Base-by-base conservation (phyloP, 1,284 basidiomycete species). In the Ceratobasidium sp. region DNA sequence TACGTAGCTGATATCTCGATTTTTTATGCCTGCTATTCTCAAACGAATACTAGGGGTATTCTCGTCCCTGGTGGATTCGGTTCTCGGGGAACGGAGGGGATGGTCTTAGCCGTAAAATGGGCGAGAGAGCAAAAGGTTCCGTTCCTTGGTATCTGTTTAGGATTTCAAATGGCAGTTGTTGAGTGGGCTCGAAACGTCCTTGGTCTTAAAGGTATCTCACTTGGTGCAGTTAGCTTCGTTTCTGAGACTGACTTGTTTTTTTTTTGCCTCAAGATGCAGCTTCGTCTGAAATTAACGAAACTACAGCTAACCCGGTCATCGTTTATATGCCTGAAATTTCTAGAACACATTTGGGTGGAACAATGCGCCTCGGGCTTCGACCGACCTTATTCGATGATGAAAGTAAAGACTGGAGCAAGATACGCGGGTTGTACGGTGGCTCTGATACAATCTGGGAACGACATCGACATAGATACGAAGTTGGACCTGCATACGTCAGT, bases 321-420 rank as follows among this genome's bases (percentile, higher is more conserved):
- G 91, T 99, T 81, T 99, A 97, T 90, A 99, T 99, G 97, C 97
- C 97, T 42, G 97, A 99, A 85, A 95, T 99, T 82, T 98, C 96
- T 62, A 95, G 94, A 84, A 99, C 97, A 7, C 96, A 99, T 81
- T 95, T 99, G 90, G 97, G 97, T 76, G 97, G 97, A 40, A 99
- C 97, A 28, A 99, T 99, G 97, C 93, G 97, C 26, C 90, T 99
- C 17, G 97, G 97, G 28, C 88, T 99, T 69, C 92, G 97, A 26
- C 96, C 98, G 5, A 99, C 97, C 2, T 89, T 98, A 71, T 99
- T 99, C 84, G 90, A 93, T 84, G 66, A 87, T 84, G 85, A 88
- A 79, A 90, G 88, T 3, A 89, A 90, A 80, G 82, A 84, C 65
- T 92, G 91, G 89, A 92, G 91, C 62, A 92, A 91, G 81, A 88